Conservation (phyloP, 2,329 filamentous ascomycete genomes). For the Ustulina deusta region DNA sequence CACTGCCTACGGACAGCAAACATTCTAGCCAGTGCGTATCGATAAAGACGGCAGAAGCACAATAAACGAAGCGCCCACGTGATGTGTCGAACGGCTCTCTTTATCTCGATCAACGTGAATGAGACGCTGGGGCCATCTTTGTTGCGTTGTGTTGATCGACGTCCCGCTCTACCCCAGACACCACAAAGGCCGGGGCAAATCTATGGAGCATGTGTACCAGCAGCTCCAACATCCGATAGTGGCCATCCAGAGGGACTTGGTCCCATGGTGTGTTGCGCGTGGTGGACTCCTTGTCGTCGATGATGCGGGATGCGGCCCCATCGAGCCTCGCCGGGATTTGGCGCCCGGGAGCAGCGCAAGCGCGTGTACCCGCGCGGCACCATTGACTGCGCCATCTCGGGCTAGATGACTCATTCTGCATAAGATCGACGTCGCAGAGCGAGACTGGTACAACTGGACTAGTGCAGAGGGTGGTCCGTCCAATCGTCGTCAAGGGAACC, state of each 20-base stretch:
- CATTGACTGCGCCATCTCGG: constrained; percentile 23
- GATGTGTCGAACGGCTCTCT: constrained; percentile 34
- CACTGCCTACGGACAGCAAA: constrained; percentile 40
- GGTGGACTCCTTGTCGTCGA: constrained; percentile 12
- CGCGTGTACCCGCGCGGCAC: constrained; percentile 35
- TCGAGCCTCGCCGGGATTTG: constrained; percentile 12
- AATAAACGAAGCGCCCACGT: constrained; percentile 41
- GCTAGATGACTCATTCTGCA: constrained; percentile 18
- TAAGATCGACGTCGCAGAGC: constrained; percentile 33
- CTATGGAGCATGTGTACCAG: neutral
- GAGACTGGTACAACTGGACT: constrained; percentile 4
- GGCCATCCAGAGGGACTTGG: neutral
- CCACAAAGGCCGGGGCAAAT: neutral
- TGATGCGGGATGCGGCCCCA: constrained; percentile 9
- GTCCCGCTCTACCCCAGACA: neutral
- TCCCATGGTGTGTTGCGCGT: neutral
- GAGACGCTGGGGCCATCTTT: neutral
- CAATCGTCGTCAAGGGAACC: constrained; percentile 19
- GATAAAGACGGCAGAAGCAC: constrained; percentile 34
- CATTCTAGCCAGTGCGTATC: constrained; percentile 23
- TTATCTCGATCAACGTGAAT: neutral
- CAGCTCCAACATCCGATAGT: neutral
- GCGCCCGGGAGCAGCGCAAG: constrained; percentile 27
- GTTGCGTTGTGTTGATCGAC: neutral
- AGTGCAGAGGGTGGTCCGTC: constrained; percentile 7